Conservation (phyloP, 805 yeast genomes). For the Saturnispora besseyi region DNA sequence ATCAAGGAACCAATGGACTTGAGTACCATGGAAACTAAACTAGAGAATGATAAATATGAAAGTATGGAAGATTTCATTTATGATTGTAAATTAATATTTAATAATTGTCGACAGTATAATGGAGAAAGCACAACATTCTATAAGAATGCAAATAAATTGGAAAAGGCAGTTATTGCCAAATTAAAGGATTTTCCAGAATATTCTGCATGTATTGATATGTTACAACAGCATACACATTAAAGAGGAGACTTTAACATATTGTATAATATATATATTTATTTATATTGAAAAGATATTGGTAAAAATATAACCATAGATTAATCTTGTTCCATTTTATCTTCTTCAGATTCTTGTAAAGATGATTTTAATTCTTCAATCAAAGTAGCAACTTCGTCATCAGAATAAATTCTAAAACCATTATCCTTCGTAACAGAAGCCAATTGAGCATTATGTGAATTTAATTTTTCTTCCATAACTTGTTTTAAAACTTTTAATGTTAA, state of each 20-base stretch:
- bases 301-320: not conserved
- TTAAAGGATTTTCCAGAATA: conserved; percentile 89
- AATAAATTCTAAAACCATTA: conserved; percentile 77
- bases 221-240: conserved; percentile 13
- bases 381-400: conserved; percentile 71
- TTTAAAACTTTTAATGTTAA: conserved; percentile 81
- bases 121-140: conserved; percentile 91
- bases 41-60: conserved; percentile 87
- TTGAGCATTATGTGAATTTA: conserved; percentile 92
- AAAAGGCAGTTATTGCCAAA: conserved; percentile 75
- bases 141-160: conserved; percentile 90
- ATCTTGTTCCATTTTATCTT: conserved; percentile 6
- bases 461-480: conserved; percentile 98
- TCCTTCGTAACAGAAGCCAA: conserved; percentile 85
- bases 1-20: conserved; percentile 98
- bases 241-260: not conserved
- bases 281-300: not conserved
- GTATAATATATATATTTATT: not conserved
- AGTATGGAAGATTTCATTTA: conserved; percentile 85
- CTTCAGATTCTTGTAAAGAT: conserved; percentile 55
- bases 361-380: conserved; percentile 72
- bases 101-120: conserved; percentile 87
- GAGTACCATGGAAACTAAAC: conserved; percentile 87
- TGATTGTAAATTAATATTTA: conserved; percentile 78
- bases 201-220: conserved; percentile 62